Evolutionary conservation across 108 stramenopile genomes (phyloP).

Genomic region (Pseudonitzschia multiseries): DNA sequence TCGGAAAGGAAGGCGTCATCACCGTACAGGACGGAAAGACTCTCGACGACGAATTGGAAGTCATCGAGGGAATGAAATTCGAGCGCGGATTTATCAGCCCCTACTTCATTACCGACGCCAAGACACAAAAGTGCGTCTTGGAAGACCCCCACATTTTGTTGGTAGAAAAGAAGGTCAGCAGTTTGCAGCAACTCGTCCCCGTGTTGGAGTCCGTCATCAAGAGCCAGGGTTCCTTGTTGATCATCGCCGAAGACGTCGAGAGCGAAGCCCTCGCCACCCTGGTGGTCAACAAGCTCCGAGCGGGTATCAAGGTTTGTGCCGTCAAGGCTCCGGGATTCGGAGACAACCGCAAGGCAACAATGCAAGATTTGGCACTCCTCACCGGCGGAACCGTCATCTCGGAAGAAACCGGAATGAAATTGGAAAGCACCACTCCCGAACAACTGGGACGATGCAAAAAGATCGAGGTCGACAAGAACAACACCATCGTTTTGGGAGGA

Average conservation of each 20-base stretch:
- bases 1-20: slow-evolving; percentile 99
- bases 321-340: slow-evolving; percentile 99
- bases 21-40: slow-evolving; percentile 99
- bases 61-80: slow-evolving; percentile 99
- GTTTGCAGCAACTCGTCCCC: slow-evolving; percentile 94
- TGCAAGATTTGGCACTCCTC: slow-evolving; percentile 98
- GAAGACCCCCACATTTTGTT: slow-evolving; percentile 97
- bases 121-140: slow-evolving; percentile 95
- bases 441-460: slow-evolving; percentile 94
- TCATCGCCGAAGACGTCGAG: slow-evolving; percentile 99
- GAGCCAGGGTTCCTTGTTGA: slow-evolving; percentile 90
- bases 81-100: slow-evolving; percentile 99
- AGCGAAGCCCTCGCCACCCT: slow-evolving; percentile 97
- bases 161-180: slow-evolving; percentile 98
- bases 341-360: slow-evolving; percentile 99
- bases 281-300: slow-evolving; percentile 99
- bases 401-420: slow-evolving; percentile 97
- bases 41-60: slow-evolving; percentile 97
- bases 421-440: slow-evolving; percentile 90
- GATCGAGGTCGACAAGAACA: slow-evolving; percentile 96
- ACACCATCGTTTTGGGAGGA: slow-evolving; percentile 96
- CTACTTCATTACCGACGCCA: slow-evolving; percentile 98
- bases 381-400: slow-evolving; percentile 98
- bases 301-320: slow-evolving; percentile 99
- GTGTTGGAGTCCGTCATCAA: slow-evolving; percentile 94